A percentile compares a stretch with the other conserved stretches of the same genome.
phyloP scores from a whole-genome alignment of 805 yeast species.

The Cyberlindnera maclurae region DNA sequence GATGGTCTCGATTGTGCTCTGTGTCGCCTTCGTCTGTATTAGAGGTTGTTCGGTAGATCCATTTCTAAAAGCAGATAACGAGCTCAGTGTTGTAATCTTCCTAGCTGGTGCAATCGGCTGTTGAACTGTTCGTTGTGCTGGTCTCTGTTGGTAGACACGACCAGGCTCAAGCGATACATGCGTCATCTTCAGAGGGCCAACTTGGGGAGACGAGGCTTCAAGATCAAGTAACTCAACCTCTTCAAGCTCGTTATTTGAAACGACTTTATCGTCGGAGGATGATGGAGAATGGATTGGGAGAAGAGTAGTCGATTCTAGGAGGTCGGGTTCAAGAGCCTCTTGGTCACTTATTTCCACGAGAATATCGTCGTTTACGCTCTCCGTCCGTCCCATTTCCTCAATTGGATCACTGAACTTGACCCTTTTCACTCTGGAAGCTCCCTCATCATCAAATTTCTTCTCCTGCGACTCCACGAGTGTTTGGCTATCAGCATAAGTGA shows the following conservation, averaged over 20 bases:
- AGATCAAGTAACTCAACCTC: background rate
- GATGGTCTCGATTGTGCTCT: slow-evolving; percentile 6
- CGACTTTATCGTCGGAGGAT: background rate
- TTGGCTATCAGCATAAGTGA: background rate
- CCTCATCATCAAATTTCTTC: slow-evolving; percentile 3
- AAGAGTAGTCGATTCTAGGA: too few relatives aligned
- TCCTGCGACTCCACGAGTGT: slow-evolving; percentile 1
- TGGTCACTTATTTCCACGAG: too few relatives aligned
- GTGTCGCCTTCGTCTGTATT: background rate
- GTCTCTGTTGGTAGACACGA: background rate
- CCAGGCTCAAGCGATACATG: too few relatives aligned
- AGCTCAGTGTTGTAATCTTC: slow-evolving; percentile 1
- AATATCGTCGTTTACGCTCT: too few relatives aligned
- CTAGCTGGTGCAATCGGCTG: background rate
- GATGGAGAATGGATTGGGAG: background rate
- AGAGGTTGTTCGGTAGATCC: background rate
- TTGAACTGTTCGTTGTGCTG: background rate
- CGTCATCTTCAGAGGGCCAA: too few relatives aligned
- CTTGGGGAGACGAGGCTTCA: background rate
- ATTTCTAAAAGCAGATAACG: slow-evolving; percentile 12
- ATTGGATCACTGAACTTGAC: background rate
- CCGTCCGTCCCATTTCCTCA: too few relatives aligned
- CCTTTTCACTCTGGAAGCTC: background rate
- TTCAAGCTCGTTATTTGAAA: background rate
- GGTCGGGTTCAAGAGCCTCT: too few relatives aligned